Evolutionary conservation across 2,329 filamentous ascomycete genomes (phyloP).

Genomic region (Talaromyces sp.): DNA sequence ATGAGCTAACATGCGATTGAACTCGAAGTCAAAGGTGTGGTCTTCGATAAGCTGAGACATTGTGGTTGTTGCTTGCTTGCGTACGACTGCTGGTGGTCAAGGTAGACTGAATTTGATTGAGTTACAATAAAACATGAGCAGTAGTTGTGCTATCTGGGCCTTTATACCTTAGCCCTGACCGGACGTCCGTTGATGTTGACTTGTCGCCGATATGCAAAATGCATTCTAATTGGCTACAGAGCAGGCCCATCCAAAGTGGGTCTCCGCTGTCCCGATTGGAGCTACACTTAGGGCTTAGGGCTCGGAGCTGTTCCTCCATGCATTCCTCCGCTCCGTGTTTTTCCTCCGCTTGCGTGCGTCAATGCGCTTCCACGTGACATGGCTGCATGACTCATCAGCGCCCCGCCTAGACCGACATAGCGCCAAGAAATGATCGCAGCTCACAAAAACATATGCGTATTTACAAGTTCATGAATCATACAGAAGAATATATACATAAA

Average conservation of each 20-base stretch:
- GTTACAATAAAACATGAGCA: too few species aligned
- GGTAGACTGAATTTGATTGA: too few species aligned
- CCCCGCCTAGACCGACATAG: background rate
- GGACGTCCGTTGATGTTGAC: background rate
- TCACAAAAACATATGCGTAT: too few species aligned
- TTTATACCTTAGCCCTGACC: background rate
- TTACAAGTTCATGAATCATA: too few species aligned
- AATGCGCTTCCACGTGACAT: background rate
- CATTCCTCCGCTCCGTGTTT: background rate
- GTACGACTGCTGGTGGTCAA: background rate
- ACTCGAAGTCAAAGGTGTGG: constrained; percentile 38
- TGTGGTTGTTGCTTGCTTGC: background rate
- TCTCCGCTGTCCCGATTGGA: background rate
- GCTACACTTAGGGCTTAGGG: background rate
- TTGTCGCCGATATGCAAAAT: background rate
- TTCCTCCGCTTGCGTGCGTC: background rate
- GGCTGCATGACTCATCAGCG: background rate
- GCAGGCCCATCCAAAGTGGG: background rate
- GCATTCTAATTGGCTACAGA: background rate
- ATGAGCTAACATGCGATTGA: constrained; percentile 34
- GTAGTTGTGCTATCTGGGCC: background rate
- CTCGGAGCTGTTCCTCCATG: background rate
- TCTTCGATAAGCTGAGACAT: background rate
- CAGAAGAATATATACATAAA: too few species aligned
- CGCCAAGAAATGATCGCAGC: too few species aligned